Base-by-base conservation (phyloP, 805 yeast species). In the Yamadazyma paraphyllophila region DNA sequence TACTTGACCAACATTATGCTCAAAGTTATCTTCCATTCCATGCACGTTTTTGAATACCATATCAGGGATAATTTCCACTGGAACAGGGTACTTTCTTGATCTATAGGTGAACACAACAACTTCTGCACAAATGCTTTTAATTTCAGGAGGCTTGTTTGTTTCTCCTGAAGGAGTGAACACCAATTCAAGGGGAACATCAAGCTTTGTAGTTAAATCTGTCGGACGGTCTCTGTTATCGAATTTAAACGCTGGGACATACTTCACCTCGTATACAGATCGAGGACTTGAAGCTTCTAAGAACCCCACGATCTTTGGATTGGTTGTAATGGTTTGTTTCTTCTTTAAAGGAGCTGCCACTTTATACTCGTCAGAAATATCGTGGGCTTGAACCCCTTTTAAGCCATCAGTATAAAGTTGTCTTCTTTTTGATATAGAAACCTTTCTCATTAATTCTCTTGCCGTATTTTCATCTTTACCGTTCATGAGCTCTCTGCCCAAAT, bases 11-110 rank as follows among this genome's bases (percentile, higher is more conserved):
- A 48, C 47, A 31, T 62, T 49, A 35, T 55, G 37, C 41, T 66
- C 69, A 48, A 66, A 68, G 39, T 60, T 58, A 43, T 70, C 73
- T 1, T 54, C 34, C 0, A 46, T 46, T 12, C 46, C 52, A 13
- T 52, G 44, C 36, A 55, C 56, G 53, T 69, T 67, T 25, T 59
- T 59, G 53, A 67, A 70, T 7, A 69, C 41, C 58, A 66, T 59
- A 39, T 66, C 74, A n/a, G 64, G 69, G 35, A 63, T 65, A 29
- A 70, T 43, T 26, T 62, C 71, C 2, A 70, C 56, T 0, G 74
- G 74, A 7, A 70, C 58, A 1, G 72, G 70, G 13, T 62, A 46
- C 17, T 57, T 54, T 40, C 64, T 66, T 1, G 71, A 62, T 48
- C 65, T 62, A 16, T 62, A 50, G 0, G 74, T 65, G 34, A 65